These are phyloP conservation scores for Adansonia digitata DNA, from an alignment of 345 rosid genomes.

Conservation along the genomic window DNA sequence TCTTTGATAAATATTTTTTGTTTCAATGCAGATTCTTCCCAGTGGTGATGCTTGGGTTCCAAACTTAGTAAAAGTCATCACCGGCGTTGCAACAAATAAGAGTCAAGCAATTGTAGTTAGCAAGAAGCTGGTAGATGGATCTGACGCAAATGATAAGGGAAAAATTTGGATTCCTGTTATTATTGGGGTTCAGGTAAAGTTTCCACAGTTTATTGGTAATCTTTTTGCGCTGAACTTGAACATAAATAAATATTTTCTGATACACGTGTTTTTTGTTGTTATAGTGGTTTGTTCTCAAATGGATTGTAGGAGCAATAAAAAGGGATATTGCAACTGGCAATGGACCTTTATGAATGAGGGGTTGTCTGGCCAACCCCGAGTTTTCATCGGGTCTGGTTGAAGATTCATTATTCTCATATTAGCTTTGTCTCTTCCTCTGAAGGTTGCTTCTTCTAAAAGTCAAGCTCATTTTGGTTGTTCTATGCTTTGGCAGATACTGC, in stretches of 20 bases:
- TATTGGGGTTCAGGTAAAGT: constrained; percentile 55
- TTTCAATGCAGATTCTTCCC: constrained; percentile 48
- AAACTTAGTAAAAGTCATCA: constrained; percentile 51
- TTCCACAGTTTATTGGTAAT: not conserved
- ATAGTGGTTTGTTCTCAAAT: constrained; percentile 57
- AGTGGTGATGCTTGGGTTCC: constrained; percentile 74
- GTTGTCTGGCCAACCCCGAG: not conserved
- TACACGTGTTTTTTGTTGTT: not conserved
- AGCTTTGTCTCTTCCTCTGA: not conserved
- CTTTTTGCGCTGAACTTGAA: not conserved
- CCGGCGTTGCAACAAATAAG: constrained; percentile 54
- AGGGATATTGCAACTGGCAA: constrained; percentile 45
- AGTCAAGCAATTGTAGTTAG: constrained; percentile 51
- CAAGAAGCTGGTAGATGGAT: constrained; percentile 68
- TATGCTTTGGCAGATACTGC: not conserved
- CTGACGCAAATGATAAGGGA: constrained; percentile 60
- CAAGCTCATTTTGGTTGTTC: not conserved
- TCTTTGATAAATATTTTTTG: not conserved
- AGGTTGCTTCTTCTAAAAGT: not conserved
- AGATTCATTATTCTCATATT: not conserved
- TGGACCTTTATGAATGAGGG: constrained; percentile 31
- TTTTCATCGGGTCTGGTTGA: not conserved
- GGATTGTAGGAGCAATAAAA: constrained; percentile 56
- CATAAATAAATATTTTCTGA: not conserved
- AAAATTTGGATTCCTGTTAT: constrained; percentile 56